Conservation (phyloP, 768 basidiomycete genomes). For the Suillus ampliporus region DNA sequence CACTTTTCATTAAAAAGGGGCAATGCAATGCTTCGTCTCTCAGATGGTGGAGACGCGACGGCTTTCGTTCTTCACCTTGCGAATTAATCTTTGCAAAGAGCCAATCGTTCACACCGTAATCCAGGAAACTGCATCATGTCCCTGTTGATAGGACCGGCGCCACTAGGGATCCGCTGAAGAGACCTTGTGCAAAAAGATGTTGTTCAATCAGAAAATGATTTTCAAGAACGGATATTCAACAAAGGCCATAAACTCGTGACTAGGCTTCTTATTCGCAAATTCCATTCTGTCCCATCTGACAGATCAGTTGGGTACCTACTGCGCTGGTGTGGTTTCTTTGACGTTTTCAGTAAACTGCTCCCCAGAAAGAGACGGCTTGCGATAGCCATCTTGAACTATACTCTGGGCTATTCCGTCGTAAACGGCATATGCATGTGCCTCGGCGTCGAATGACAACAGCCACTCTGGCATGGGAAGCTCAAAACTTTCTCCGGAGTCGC, state of each 20-base stretch:
- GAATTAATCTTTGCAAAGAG: not conserved
- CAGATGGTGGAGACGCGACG: not conserved
- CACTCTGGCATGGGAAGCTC: conserved; percentile 32
- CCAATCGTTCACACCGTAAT: not conserved
- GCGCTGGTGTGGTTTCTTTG: not conserved
- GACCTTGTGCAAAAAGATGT: not conserved
- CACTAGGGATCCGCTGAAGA: not conserved
- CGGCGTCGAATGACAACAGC: conserved; percentile 34
- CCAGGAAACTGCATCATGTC: too few species aligned
- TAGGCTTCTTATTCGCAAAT: not conserved
- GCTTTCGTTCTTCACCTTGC: not conserved
- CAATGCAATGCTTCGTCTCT: not conserved
- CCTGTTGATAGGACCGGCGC: not conserved
- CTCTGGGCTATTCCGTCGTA: conserved; percentile 25
- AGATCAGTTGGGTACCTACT: not conserved
- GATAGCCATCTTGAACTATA: conserved; percentile 32
- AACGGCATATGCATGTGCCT: conserved; percentile 29
- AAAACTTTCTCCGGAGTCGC: conserved; percentile 18
- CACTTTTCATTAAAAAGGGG: conserved; percentile 2
- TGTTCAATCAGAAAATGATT: not conserved
- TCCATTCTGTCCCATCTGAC: not conserved
- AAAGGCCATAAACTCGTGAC: not conserved
- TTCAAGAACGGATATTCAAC: conserved; percentile 2
- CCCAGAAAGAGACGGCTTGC: conserved; percentile 14
- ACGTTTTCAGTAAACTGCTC: not conserved